phyloP scores from a whole-genome alignment of 1,284 basidiomycete species.

The Ceratobasidium sp. region DNA sequence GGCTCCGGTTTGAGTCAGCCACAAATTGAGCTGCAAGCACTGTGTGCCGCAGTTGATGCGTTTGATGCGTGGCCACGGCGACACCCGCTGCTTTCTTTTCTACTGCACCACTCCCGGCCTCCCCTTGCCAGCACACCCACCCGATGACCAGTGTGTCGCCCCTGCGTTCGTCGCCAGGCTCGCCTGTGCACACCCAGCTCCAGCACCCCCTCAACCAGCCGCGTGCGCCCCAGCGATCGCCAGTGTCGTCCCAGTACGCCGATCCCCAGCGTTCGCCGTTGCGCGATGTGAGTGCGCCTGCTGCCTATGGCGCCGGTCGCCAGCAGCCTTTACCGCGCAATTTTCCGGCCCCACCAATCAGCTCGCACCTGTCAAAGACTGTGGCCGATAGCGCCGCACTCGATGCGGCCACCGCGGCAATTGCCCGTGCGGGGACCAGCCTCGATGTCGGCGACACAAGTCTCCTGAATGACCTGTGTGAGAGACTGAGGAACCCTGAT shows the following conservation, averaged over 20 bases:
- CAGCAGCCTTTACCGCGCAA: slow-evolving; percentile 18
- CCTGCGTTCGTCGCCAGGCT: slow-evolving; percentile 19
- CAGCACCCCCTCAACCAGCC: slow-evolving; percentile 30
- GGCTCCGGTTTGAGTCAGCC: slow-evolving; percentile 30
- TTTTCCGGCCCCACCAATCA: slow-evolving; percentile 29
- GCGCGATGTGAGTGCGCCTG: not conserved
- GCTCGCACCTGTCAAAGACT: slow-evolving; percentile 11
- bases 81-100: slow-evolving; percentile 16
- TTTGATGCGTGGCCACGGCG: slow-evolving; percentile 20
- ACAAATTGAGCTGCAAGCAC: slow-evolving; percentile 23
- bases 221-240: slow-evolving; percentile 13
- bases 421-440: slow-evolving; percentile 21
- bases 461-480: slow-evolving; percentile 35
- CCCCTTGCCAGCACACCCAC: slow-evolving; percentile 22
- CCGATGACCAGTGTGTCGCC: slow-evolving; percentile 30
- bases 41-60: slow-evolving; percentile 37
- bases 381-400: slow-evolving; percentile 24
- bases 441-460: slow-evolving; percentile 30
- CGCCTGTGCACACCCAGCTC: slow-evolving; percentile 18
- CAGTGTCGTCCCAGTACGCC: slow-evolving; percentile 10
- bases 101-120: slow-evolving; percentile 13
- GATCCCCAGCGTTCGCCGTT: slow-evolving; percentile 1
- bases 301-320: slow-evolving; percentile 4
- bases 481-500: slow-evolving; percentile 24
- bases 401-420: slow-evolving; percentile 41